phyloP scores from a whole-genome alignment of 2,329 filamentous ascomycete species.

The Claviceps humidiphila region DNA sequence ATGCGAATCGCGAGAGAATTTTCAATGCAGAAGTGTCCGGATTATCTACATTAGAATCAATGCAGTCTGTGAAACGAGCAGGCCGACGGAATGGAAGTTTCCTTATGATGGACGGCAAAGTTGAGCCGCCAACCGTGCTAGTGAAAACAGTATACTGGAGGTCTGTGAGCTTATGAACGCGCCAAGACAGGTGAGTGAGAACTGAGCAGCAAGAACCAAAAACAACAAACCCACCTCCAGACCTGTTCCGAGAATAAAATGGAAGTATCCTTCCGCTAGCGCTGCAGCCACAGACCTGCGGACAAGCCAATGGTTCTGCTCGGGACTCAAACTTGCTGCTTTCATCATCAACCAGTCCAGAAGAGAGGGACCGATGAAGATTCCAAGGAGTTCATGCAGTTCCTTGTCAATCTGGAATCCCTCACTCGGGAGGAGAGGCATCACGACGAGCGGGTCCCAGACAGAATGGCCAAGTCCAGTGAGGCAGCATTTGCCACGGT shows the following conservation, averaged over 20 bases:
- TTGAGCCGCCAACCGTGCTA: not conserved
- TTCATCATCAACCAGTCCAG: constrained; percentile 1
- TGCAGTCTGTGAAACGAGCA: not conserved
- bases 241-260: not conserved
- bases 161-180: not conserved
- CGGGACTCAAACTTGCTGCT: not conserved
- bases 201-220: not conserved
- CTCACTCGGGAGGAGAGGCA: not conserved
- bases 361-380: not conserved
- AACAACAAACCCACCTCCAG: not conserved
- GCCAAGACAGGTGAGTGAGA: not conserved
- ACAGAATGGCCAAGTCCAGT: constrained; percentile 2
- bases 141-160: not conserved
- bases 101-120: not conserved
- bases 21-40: not conserved
- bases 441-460: constrained; percentile 2
- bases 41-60: not conserved
- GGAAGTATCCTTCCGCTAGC: constrained; percentile 8
- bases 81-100: not conserved
- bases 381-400: not conserved
- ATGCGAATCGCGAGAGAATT: not conserved
- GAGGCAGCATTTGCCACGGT: not conserved
- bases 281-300: constrained; percentile 11
- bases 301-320: not conserved
- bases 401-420: not conserved